Evolutionary conservation across 2,329 filamentous ascomycete species (phyloP).

Genomic region (Colletotrichum gloeosporioides): DNA sequence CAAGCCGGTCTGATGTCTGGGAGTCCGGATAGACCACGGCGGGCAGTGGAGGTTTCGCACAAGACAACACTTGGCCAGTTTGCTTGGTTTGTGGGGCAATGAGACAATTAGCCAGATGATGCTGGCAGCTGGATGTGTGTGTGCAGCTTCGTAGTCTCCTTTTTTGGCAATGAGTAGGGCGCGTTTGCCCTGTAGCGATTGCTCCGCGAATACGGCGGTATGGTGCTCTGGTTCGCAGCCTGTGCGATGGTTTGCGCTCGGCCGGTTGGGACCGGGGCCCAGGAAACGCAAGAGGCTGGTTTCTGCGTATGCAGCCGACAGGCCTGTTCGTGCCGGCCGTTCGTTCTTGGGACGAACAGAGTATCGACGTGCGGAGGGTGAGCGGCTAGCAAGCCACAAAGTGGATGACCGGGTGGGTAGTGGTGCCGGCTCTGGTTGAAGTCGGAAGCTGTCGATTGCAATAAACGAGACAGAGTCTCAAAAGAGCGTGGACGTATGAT

Average conservation of each 20-base stretch:
- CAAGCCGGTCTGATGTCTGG: neutral
- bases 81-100: constrained; percentile 6
- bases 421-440: neutral
- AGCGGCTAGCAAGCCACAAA: constrained; percentile 2
- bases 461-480: neutral
- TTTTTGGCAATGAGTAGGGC: neutral
- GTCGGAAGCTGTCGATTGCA: neutral
- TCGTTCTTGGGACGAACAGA: constrained; percentile 19
- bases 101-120: constrained; percentile 11
- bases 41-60: neutral
- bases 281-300: constrained; percentile 22
- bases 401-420: neutral
- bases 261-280: constrained; percentile 31
- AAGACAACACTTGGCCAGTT: neutral
- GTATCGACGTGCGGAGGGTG: neutral
- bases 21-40: neutral
- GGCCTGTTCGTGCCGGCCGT: constrained; percentile 1
- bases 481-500: neutral
- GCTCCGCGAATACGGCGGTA: neutral
- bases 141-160: constrained; percentile 2
- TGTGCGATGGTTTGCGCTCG: constrained; percentile 3
- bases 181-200: constrained; percentile 14
- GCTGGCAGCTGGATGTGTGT: constrained; percentile 9
- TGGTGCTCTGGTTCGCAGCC: neutral
- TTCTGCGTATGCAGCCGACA: constrained; percentile 11